These are phyloP conservation scores for Hippophae tibetana DNA, from an alignment of 306 rosid genomes.

Conservation along the genomic window DNA sequence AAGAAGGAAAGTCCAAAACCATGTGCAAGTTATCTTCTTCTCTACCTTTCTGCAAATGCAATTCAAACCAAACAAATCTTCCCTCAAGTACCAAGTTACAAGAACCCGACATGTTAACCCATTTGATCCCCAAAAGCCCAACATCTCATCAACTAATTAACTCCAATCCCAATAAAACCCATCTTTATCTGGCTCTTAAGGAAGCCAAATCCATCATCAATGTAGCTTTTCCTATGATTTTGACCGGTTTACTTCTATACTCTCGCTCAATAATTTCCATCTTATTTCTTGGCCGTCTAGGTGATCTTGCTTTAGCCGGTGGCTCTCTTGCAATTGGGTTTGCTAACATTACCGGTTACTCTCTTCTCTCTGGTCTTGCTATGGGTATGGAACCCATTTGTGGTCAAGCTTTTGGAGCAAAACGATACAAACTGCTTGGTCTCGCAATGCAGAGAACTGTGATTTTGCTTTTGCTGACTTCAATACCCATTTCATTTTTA, in stretches of 20 bases:
- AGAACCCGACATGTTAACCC: conserved; percentile 20
- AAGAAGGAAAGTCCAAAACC: not conserved
- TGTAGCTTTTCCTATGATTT: conserved; percentile 60
- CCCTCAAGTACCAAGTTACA: conserved; percentile 11
- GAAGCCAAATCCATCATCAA: conserved; percentile 47
- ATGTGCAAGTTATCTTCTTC: conserved; percentile 24
- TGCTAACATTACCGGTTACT: conserved; percentile 84
- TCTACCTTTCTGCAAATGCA: conserved; percentile 14
- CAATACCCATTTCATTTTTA: conserved; percentile 38
- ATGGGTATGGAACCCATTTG: conserved; percentile 97
- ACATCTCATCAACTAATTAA: conserved; percentile 11
- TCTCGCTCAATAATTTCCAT: conserved; percentile 81
- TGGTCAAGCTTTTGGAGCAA: conserved; percentile 88
- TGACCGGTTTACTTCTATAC: conserved; percentile 61
- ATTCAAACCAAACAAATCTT: conserved; percentile 18
- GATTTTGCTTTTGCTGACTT: conserved; percentile 52
- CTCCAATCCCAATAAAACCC: conserved; percentile 7
- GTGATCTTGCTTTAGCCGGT: conserved; percentile 69
- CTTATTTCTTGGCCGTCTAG: conserved; percentile 73
- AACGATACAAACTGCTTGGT: conserved; percentile 64
- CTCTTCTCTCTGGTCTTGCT: conserved; percentile 82
- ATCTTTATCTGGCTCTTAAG: conserved; percentile 17
- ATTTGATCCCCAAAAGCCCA: conserved; percentile 41
- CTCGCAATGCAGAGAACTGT: conserved; percentile 58
- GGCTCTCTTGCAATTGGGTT: conserved; percentile 83